These are phyloP conservation scores for Crithidia mellificae DNA, from an alignment of 208 protist species.

Conservation along the genomic window DNA sequence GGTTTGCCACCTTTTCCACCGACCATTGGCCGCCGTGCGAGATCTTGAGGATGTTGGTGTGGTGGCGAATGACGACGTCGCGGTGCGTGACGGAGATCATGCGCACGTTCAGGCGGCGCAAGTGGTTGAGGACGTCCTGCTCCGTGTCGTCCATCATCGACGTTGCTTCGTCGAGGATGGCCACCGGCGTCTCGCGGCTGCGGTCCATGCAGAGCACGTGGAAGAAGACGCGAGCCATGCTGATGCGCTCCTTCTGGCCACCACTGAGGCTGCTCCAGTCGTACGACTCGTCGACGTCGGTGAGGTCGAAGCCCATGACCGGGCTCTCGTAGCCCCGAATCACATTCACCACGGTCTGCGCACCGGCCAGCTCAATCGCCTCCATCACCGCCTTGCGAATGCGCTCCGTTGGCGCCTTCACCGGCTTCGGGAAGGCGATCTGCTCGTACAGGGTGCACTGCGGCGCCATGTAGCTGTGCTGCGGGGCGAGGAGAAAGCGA, in stretches of 20 bases:
- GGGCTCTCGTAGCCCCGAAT: constrained; percentile 75
- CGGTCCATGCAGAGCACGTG: constrained; percentile 71
- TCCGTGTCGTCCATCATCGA: constrained; percentile 91
- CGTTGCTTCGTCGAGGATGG: constrained; percentile 85
- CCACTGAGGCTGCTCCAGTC: constrained; percentile 87
- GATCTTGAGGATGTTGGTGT: constrained; percentile 72
- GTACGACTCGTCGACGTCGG: constrained; percentile 59
- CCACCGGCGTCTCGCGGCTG: constrained; percentile 53
- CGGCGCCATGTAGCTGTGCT: constrained; percentile 84
- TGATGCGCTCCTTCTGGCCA: constrained; percentile 88
- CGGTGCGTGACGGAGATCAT: constrained; percentile 88
- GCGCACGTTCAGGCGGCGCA: constrained; percentile 70
- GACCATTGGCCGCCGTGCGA: constrained; percentile 54
- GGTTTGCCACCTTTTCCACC: constrained; percentile 49
- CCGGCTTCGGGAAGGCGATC: constrained; percentile 61
- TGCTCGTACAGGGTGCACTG: constrained; percentile 86
- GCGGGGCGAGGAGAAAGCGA: constrained; percentile 65
- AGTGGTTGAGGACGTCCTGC: constrained; percentile 78
- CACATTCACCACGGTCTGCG: constrained; percentile 70
- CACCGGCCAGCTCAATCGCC: constrained; percentile 69
- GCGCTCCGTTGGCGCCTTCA: constrained; percentile 28
- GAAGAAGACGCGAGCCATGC: constrained; percentile 87
- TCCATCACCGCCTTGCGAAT: constrained; percentile 46
- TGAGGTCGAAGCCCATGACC: constrained; percentile 53
- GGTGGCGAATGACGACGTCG: constrained; percentile 76